Conservation (phyloP, 129 eudicot species). For the Chrysanthemum seticuspe region DNA sequence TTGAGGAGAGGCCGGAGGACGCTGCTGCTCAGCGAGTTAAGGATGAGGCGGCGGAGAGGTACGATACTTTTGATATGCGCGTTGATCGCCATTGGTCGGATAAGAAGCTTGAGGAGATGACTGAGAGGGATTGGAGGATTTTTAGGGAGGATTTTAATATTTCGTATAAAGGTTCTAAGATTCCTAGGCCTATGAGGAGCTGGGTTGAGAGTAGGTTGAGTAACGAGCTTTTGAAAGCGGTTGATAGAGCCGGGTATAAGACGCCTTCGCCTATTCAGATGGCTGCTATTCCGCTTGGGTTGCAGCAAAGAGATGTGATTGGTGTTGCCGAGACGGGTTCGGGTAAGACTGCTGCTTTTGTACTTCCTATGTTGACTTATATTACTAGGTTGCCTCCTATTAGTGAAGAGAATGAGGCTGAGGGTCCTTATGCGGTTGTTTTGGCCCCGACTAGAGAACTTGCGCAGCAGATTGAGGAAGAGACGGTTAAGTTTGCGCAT, state of each 20-base stretch:
- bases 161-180: conserved; percentile 54
- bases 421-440: conserved; percentile 66
- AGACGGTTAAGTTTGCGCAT: conserved; percentile 59
- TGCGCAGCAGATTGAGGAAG: conserved; percentile 67
- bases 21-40: conserved; percentile 51
- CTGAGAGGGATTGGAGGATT: conserved; percentile 63
- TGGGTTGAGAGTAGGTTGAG: conserved; percentile 55
- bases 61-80: conserved; percentile 54
- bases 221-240: conserved; percentile 52
- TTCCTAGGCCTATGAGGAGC: conserved; percentile 57
- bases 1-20: conserved; percentile 50
- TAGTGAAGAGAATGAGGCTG: conserved; percentile 60
- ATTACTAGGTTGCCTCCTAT: conserved; percentile 58
- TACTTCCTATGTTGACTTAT: conserved; percentile 62
- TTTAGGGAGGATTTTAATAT: conserved; percentile 60
- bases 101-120: conserved; percentile 62
- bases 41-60: conserved; percentile 54
- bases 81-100: conserved; percentile 67
- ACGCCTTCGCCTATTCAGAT: conserved; percentile 62
- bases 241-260: conserved; percentile 55
- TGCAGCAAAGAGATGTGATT: conserved; percentile 57
- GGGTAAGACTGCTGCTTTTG: conserved; percentile 66
- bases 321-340: conserved; percentile 68
- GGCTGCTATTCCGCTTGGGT: conserved; percentile 64
- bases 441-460: conserved; percentile 63